Evolutionary conservation across 768 basidiomycete genomes (phyloP).

Genomic region (Cyathus striatus): DNA sequence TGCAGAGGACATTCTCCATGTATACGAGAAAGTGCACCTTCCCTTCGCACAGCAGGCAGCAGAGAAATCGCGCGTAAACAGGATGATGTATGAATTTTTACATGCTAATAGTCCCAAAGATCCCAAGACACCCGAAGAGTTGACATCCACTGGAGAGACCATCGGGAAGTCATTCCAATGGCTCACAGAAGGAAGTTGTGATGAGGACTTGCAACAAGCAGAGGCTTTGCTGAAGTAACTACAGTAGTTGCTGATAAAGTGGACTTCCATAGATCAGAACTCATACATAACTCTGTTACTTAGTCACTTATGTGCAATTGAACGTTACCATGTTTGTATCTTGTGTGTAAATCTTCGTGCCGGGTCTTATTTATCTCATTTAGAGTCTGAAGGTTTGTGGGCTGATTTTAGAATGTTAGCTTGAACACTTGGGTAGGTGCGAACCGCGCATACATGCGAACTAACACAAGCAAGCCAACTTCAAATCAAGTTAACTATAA

Average conservation of each 20-base stretch:
- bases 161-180: conserved; percentile 12
- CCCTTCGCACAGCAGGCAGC: conserved; percentile 9
- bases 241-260: neutral
- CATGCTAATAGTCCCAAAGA: conserved; percentile 7
- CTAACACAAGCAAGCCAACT: too few species aligned
- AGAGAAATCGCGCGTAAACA: conserved; percentile 4
- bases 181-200: conserved; percentile 13
- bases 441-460: too few species aligned
- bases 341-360: too few species aligned
- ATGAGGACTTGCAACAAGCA: conserved; percentile 12
- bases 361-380: too few species aligned
- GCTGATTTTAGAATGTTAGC: too few species aligned
- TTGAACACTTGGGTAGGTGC: too few species aligned
- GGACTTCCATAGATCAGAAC: too few species aligned
- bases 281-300: too few species aligned
- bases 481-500: too few species aligned
- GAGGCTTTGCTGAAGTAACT: conserved; percentile 3
- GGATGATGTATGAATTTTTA: conserved; percentile 10
- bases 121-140: neutral
- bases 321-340: too few species aligned
- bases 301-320: too few species aligned
- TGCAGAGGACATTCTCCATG: conserved; percentile 8
- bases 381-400: too few species aligned
- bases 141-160: conserved; percentile 7
- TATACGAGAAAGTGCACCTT: conserved; percentile 15